These are phyloP conservation scores for Miscanthus sacchariflorus DNA, from an alignment of 202 grass and related monocot species.

Conservation along the genomic window DNA sequence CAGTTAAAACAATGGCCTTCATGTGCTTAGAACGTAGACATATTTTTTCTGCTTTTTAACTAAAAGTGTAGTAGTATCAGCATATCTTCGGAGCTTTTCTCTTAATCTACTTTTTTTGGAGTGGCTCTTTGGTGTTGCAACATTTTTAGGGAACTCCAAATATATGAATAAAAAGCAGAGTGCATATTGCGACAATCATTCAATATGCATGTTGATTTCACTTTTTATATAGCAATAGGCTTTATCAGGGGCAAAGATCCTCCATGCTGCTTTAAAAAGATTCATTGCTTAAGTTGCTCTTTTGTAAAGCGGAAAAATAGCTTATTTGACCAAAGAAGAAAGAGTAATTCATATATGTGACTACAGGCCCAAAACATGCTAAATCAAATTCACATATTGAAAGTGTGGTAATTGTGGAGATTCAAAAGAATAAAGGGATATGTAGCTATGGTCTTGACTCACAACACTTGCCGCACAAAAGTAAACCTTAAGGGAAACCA, in stretches of 20 bases:
- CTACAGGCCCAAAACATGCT: neutral
- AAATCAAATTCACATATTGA: conserved; percentile 32
- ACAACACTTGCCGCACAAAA: conserved; percentile 22
- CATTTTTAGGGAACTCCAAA: conserved; percentile 12
- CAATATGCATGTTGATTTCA: conserved; percentile 1
- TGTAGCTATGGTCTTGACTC: conserved; percentile 1
- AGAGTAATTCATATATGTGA: conserved; percentile 19
- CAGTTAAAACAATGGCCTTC: conserved; percentile 15
- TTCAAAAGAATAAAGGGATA: conserved; percentile 16
- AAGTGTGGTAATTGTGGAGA: conserved; percentile 3
- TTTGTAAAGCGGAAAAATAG: conserved; percentile 23
- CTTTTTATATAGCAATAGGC: conserved; percentile 2
- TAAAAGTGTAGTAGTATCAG: neutral
- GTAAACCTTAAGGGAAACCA: conserved; percentile 36
- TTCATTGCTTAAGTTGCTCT: conserved; percentile 3
- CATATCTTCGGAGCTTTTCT: conserved; percentile 18
- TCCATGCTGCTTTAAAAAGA: conserved; percentile 18
- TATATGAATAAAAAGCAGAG: neutral
- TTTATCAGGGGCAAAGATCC: neutral
- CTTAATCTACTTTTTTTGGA: conserved; percentile 3
- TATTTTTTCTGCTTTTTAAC: conserved; percentile 19
- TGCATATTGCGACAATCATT: conserved; percentile 1
- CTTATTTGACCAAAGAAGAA: conserved; percentile 17
- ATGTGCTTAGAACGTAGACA: neutral
- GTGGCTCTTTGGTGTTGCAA: neutral